Percentiles rank a stretch among this genome's conserved stretches.
phyloP scores from a whole-genome alignment of 1,139 yeast genomes.

The Williopsis jadinii region DNA sequence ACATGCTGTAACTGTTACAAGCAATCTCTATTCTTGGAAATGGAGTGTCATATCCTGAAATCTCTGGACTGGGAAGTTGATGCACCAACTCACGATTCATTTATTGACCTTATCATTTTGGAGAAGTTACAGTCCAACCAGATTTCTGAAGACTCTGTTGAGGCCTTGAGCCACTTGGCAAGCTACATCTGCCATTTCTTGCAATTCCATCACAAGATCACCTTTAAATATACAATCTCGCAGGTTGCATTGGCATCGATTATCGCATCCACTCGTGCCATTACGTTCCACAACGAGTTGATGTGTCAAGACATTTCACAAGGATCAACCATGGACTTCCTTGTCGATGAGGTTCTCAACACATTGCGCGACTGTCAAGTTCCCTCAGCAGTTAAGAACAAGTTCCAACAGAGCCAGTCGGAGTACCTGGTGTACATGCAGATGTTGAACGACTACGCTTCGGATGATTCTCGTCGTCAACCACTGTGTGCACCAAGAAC shows the following conservation, averaged over 20 bases:
- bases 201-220: slow-evolving; percentile 54
- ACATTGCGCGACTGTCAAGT: slow-evolving; percentile 9
- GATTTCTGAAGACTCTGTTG: slow-evolving; percentile 20
- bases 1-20: slow-evolving; percentile 57
- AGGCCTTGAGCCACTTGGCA: slow-evolving; percentile 44
- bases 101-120: slow-evolving; percentile 47
- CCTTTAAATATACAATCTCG: slow-evolving; percentile 47
- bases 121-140: slow-evolving; percentile 15
- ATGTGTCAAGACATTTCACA: slow-evolving; percentile 4
- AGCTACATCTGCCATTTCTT: slow-evolving; percentile 59
- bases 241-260: slow-evolving; percentile 53
- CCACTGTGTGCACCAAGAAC: slow-evolving; percentile 2
- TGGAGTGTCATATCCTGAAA: slow-evolving; percentile 62
- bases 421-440: neutral
- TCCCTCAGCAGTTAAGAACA: slow-evolving; percentile 17
- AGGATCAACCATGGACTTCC: slow-evolving; percentile 1
- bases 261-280: slow-evolving; percentile 14
- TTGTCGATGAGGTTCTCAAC: slow-evolving; percentile 5
- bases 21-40: slow-evolving; percentile 52
- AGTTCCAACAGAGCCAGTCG: slow-evolving; percentile 11
- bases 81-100: slow-evolving; percentile 54
- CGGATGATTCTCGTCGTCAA: slow-evolving; percentile 1
- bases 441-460: neutral
- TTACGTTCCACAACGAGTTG: slow-evolving; percentile 8
- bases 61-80: slow-evolving; percentile 50